phyloP scores from a whole-genome alignment of 768 basidiomycete genomes.

The Suillus tomentosus region DNA sequence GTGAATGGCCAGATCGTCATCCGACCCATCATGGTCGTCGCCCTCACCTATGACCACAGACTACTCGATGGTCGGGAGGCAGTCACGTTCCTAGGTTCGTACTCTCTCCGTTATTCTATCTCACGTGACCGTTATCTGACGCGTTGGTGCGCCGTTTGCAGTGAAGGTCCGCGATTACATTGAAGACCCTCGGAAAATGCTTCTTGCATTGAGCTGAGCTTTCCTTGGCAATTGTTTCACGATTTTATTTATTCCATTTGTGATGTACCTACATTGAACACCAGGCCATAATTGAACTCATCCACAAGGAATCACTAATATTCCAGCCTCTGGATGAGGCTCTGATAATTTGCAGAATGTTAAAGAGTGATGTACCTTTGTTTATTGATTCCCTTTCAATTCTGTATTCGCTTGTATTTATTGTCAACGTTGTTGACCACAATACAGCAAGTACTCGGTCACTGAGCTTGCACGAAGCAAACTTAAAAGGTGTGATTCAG shows the following conservation, averaged over 20 bases:
- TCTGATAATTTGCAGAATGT: background rate
- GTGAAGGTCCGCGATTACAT: constrained; percentile 93
- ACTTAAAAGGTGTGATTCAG: background rate
- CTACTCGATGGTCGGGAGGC: constrained; percentile 95
- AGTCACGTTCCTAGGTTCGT: constrained; percentile 94
- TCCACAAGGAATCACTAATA: background rate
- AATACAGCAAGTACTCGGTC: background rate
- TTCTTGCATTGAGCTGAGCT: constrained; percentile 43
- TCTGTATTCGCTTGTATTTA: background rate
- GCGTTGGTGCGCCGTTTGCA: constrained; percentile 26
- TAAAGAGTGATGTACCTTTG: background rate
- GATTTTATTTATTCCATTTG: background rate
- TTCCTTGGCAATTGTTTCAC: background rate
- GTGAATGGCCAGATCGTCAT: constrained; percentile 95
- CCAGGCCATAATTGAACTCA: constrained; percentile 4
- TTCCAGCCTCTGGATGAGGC: background rate
- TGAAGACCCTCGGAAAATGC: constrained; percentile 91
- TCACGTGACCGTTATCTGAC: constrained; percentile 12
- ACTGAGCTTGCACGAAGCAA: background rate
- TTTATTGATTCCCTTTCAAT: background rate
- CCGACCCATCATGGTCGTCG: constrained; percentile 95
- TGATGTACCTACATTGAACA: background rate
- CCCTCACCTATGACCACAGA: constrained; percentile 94
- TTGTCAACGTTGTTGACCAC: background rate
- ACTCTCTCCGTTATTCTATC: background rate